A percentile compares a stretch with the other conserved stretches of the same genome.
Evolutionary conservation across 2,329 filamentous ascomycete species (phyloP).

Genomic region (Spiromastix sp.): DNA sequence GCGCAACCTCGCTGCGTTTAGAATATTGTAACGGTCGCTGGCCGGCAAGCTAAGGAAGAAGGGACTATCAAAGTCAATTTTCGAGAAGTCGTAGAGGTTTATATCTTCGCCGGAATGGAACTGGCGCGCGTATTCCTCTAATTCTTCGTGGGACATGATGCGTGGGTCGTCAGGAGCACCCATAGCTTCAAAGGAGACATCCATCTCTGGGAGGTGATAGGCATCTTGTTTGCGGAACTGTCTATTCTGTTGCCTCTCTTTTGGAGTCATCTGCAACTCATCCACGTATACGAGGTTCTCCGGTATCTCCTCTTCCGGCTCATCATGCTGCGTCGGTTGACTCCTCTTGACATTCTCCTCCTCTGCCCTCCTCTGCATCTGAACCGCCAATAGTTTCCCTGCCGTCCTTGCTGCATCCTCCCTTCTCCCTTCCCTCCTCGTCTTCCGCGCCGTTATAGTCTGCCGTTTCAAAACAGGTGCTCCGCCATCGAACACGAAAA

Average conservation of each 20-base stretch:
- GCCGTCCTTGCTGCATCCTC: slow-evolving; percentile 91
- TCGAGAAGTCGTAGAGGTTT: slow-evolving; percentile 84
- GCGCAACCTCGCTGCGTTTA: slow-evolving; percentile 83
- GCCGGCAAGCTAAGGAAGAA: slow-evolving; percentile 90
- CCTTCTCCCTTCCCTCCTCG: slow-evolving; percentile 71
- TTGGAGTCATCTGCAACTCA: slow-evolving; percentile 70
- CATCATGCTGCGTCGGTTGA: slow-evolving; percentile 30
- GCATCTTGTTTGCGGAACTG: slow-evolving; percentile 86
- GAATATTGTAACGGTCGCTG: slow-evolving; percentile 88
- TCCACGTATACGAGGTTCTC: slow-evolving; percentile 77
- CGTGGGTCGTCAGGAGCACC: slow-evolving; percentile 83
- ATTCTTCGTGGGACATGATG: slow-evolving; percentile 90
- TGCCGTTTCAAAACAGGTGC: slow-evolving; percentile 84
- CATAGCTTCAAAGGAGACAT: slow-evolving; percentile 70
- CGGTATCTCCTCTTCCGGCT: slow-evolving; percentile 58
- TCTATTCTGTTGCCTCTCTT: slow-evolving; percentile 63
- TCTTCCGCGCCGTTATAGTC: slow-evolving; percentile 71
- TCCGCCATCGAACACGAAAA: slow-evolving; percentile 97
- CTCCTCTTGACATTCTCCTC: slow-evolving; percentile 65
- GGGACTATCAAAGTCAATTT: slow-evolving; percentile 93
- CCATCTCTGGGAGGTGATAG: slow-evolving; percentile 85
- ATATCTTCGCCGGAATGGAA: slow-evolving; percentile 91
- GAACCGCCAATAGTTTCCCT: slow-evolving; percentile 79
- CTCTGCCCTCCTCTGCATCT: slow-evolving; percentile 84
- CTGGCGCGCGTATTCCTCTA: slow-evolving; percentile 87